Conservation (phyloP, 1,284 basidiomycete species). For the Malassezia brasiliensis region DNA sequence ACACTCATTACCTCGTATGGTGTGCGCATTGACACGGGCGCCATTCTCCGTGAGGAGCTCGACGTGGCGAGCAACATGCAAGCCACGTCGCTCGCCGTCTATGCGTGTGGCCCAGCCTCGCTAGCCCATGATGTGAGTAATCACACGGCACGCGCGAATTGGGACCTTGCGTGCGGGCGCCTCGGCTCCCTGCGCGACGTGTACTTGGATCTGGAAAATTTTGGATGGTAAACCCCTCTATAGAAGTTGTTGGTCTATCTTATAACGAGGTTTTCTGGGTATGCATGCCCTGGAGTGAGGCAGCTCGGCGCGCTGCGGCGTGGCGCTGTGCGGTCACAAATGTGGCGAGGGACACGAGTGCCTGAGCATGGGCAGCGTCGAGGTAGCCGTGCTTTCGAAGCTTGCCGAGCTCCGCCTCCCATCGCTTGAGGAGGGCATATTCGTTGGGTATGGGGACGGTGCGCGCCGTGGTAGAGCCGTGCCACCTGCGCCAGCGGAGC, state of each 20-base stretch:
- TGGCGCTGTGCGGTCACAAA: too few relatives aligned
- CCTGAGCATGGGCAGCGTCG: neutral
- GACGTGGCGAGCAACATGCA: neutral
- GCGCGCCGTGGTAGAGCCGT: neutral
- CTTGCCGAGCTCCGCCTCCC: neutral
- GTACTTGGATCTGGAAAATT: neutral
- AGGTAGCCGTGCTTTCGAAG: neutral
- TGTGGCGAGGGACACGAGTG: neutral
- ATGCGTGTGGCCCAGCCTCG: neutral
- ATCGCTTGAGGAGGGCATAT: neutral
- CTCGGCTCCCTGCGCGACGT: neutral
- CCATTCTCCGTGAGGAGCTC: neutral
- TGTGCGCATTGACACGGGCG: neutral
- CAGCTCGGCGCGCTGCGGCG: neutral
- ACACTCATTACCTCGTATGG: neutral
- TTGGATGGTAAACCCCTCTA: neutral
- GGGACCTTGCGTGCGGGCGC: neutral
- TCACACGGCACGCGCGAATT: neutral
- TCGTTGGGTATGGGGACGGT: conserved; percentile 5
- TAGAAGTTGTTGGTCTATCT: neutral
- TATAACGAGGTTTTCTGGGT: neutral
- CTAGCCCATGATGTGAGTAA: neutral
- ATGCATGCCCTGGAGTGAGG: neutral
- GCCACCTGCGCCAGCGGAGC: conserved; percentile 1
- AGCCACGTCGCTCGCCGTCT: neutral